Evolutionary conservation across 1,139 yeast genomes (phyloP), one percentile per base, ranked within the genome.

Genomic region (Saccharomyces hybrid): DNA sequence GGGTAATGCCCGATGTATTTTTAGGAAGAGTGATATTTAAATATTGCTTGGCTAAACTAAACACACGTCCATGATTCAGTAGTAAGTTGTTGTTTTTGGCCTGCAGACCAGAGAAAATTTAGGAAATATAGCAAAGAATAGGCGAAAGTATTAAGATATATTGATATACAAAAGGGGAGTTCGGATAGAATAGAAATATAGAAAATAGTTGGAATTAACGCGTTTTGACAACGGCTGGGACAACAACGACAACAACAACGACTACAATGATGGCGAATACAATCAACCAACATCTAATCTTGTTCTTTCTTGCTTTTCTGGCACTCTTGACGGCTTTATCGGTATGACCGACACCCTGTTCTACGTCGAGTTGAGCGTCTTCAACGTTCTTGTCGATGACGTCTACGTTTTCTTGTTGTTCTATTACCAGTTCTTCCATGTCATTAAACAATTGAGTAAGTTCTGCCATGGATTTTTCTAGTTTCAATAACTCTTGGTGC

Each of bases 391-490:
- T 83, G 70, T 88, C 91, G 64, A 90, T 84, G 68, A 83, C 87
- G 66, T 86, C 88, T 62, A 93, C 85, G 57, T 87, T 85, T 64
- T 84, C 91, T 71, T 90, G 97, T 76, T 93, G 99, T 74, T 91
- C 97, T 65, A 93, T 90, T 53, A 93, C 97, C 74, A 93, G 78
- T 68, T 89, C 90, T 75, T 93, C 97, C 96, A 93, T 89, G 70
- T 93, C 99, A 67, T 86, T 88, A 78, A 95, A 90, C 68, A 93
- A 81, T 75, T 88, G 96, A 49, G 96, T 89, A 71, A 93, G 82
- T 74, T 93, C 99, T 48, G 95, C 90, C 88, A 95, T 89, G 56
- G 97, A 87, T 74, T 88, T 85, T 74, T 91, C 98, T 73, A 95
- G 86, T 76, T 90, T 88, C 75, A 89, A 86, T 70, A 95, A 83